phyloP scores from a whole-genome alignment of 129 eudicot species.

The Erigeron canadensis region DNA sequence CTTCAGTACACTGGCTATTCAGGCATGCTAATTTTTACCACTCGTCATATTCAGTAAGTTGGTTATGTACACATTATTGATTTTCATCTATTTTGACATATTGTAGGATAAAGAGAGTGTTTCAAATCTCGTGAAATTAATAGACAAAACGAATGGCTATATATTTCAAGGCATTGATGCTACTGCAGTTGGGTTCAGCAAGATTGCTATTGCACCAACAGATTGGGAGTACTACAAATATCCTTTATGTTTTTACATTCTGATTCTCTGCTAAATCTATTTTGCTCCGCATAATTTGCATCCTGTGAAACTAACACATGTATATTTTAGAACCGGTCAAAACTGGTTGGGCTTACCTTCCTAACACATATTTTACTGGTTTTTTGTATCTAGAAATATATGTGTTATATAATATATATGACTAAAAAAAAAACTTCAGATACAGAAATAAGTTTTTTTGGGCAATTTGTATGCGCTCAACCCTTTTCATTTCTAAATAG shows the following conservation, averaged over 20 bases:
- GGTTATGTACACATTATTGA: not conserved
- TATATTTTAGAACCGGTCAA: too few species aligned
- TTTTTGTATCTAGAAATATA: too few species aligned
- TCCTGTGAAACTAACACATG: too few species aligned
- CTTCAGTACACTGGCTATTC: conserved; percentile 86
- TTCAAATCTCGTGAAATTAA: conserved; percentile 76
- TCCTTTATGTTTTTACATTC: too few species aligned
- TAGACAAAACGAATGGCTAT: conserved; percentile 89
- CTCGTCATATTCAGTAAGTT: not conserved
- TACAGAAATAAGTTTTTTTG: not conserved
- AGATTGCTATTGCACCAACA: conserved; percentile 64
- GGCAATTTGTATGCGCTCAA: not conserved
- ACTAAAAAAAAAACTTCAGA: not conserved
- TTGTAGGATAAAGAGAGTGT: conserved; percentile 70
- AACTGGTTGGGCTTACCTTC: too few species aligned
- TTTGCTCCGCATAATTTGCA: not conserved
- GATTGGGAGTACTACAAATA: conserved; percentile 51
- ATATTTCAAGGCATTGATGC: conserved; percentile 82
- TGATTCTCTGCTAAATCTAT: not conserved
- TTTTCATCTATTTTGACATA: not conserved
- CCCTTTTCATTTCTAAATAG: not conserved
- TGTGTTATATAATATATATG: too few species aligned
- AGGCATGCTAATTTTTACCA: conserved; percentile 35
- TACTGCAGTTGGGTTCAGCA: conserved; percentile 87
- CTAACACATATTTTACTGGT: too few species aligned